Percentiles rank a stretch among this genome's conserved stretches.
Conservation (phyloP, 148 eudicot species). For the Oxyria digyna region DNA sequence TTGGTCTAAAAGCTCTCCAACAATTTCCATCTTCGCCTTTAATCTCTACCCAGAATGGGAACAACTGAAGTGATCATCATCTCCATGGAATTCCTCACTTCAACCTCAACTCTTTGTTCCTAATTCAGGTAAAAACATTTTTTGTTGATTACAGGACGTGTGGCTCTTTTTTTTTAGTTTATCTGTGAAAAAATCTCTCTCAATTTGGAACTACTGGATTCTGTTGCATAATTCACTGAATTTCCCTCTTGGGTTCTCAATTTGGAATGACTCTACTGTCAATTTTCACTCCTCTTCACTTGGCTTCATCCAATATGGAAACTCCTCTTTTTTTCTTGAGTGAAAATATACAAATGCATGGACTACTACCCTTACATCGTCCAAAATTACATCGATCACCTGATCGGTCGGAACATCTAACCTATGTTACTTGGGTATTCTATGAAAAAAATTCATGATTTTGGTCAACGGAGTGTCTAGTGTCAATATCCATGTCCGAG, state of each 20-base stretch:
- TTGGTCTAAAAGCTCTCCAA: neutral
- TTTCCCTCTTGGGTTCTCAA: neutral
- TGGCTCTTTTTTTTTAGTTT: neutral
- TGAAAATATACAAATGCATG: too few species aligned
- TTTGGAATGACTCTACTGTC: neutral
- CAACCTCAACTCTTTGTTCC: neutral
- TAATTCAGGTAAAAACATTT: neutral
- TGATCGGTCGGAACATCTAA: too few species aligned
- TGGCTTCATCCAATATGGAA: neutral
- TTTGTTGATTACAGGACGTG: neutral
- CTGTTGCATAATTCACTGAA: neutral
- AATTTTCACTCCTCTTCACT: neutral
- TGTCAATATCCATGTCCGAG: too few species aligned
- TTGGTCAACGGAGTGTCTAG: too few species aligned
- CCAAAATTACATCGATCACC: too few species aligned
- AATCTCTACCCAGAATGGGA: neutral
- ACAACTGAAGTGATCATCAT: neutral
- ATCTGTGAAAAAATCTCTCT: neutral
- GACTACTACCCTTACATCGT: too few species aligned
- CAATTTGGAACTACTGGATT: neutral
- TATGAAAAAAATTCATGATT: too few species aligned
- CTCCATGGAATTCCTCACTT: neutral
- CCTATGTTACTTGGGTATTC: too few species aligned
- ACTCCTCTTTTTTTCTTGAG: neutral
- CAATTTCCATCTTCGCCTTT: neutral